Conservation (phyloP, 257 asterid genomes). For the Rubia yunnanensis region DNA sequence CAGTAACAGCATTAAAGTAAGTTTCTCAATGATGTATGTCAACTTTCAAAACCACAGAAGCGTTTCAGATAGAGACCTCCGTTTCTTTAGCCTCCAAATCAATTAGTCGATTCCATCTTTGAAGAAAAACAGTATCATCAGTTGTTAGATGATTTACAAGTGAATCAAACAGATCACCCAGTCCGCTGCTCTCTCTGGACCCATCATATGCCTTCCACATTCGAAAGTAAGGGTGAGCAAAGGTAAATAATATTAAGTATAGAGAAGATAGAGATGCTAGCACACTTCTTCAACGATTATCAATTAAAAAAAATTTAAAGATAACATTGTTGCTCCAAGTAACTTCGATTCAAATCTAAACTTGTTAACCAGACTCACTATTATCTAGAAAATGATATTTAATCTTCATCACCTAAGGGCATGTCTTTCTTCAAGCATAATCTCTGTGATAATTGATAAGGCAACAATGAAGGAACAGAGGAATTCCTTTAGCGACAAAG, state of each 20-base stretch:
- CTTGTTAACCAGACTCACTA: not conserved
- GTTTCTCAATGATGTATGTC: constrained; percentile 6
- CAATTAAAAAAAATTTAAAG: no score
- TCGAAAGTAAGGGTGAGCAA: constrained; percentile 1
- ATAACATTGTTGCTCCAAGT: not conserved
- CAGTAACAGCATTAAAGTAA: not conserved
- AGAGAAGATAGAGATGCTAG: not conserved
- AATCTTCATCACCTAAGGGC: not conserved
- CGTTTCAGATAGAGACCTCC: constrained; percentile 47
- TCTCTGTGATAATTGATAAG: not conserved
- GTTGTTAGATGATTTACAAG: constrained; percentile 68
- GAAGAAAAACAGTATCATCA: constrained; percentile 58
- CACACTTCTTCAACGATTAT: not conserved
- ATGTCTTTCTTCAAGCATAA: not conserved
- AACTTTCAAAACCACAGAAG: constrained; percentile 9
- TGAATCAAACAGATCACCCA: constrained; percentile 63
- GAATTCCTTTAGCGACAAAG: not conserved
- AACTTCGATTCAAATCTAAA: not conserved
- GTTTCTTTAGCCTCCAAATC: constrained; percentile 82
- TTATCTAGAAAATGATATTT: not conserved
- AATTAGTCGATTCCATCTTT: constrained; percentile 78
- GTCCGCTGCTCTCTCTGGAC: constrained; percentile 69
- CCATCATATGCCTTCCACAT: constrained; percentile 72
- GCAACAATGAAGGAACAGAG: not conserved
- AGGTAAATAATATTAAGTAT: not conserved